These are phyloP conservation scores for Syzygium malaccense DNA, from an alignment of 441 rosid genomes.

Conservation along the genomic window DNA sequence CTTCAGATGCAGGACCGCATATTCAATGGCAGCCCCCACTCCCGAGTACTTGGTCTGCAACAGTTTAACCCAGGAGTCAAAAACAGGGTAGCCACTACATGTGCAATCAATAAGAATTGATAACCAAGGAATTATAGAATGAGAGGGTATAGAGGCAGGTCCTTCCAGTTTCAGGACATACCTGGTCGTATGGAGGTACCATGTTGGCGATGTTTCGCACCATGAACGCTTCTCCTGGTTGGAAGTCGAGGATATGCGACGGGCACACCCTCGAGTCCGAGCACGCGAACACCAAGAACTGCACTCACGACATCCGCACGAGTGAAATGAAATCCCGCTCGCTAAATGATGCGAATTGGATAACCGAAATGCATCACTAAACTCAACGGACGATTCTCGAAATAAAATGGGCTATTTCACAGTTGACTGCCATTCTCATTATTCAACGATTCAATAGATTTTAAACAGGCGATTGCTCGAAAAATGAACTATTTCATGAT, in stretches of 20 bases:
- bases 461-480: not conserved
- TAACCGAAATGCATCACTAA: too few relatives aligned
- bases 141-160: not conserved
- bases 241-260: conserved; percentile 80
- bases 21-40: conserved; percentile 93
- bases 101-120: not conserved
- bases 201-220: conserved; percentile 92
- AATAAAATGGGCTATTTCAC: not conserved
- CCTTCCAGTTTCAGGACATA: not conserved
- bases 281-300: conserved; percentile 97
- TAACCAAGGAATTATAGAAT: not conserved
- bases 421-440: not conserved
- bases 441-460: not conserved
- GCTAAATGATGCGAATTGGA: too few relatives aligned
- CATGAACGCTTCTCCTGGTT: conserved; percentile 94
- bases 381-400: not conserved
- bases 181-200: conserved; percentile 91
- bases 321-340: not conserved
- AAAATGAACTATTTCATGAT: not conserved
- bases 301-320: not conserved
- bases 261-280: conserved; percentile 98
- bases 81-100: not conserved
- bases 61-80: not conserved
- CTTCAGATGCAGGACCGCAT: conserved; percentile 90
- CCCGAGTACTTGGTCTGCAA: conserved; percentile 73